Evolutionary conservation across 225 moss, liverwort and hornwort genomes (phyloP), one percentile per base, ranked within the genome.

Genomic region (Polytrichum commune): DNA sequence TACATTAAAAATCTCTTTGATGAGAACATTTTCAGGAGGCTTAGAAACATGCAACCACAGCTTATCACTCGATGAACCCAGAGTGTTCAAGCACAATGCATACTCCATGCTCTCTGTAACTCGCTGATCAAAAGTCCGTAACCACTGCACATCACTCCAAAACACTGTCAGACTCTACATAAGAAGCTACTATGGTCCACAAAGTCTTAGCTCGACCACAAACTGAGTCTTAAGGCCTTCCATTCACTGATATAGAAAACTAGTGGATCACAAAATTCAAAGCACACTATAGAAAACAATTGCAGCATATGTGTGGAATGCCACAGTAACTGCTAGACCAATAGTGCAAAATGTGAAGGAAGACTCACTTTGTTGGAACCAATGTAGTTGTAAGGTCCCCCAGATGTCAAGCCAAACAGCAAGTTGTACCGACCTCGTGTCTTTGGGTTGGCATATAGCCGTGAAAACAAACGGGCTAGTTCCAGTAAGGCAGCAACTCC

Each of bases 91-190:
- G 73, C 98, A 98, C 29, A 98, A 54, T 6, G 98, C 93, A 69
- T 91, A 98, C 77, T 98, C 98, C 81, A 95, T 89, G 82, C 90
- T 93, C 81, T 98, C 98, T 73, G 87, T 88, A 61, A 98, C 78
- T 53, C 98, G 85, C 90, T 91, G 98, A 77, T 98, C 98, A 72
- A 95, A 93, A 61, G 85, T 89, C 28, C 88, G 84, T 74, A 98
- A 86, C 98, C 98, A 98, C 94, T 98, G 90, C 72, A 79, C 6
- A 25, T 38, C 67, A 75, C 27, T 27, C 70, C 68, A 13, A 75
- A 29, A 27, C 20, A 46, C 13, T 46, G 46, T 46, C 46, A 46
- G 46, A 46, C 46, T 46, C 46, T 46, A 16, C 13, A 46, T 16
- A 46, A 46, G 16, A 16, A 46, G 13, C 13, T 16, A 13, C 3